Evolutionary conservation across 176 grass and related monocot genomes (phyloP), one percentile per base, ranked within the genome.

Genomic region (Zoysia pacifica): DNA sequence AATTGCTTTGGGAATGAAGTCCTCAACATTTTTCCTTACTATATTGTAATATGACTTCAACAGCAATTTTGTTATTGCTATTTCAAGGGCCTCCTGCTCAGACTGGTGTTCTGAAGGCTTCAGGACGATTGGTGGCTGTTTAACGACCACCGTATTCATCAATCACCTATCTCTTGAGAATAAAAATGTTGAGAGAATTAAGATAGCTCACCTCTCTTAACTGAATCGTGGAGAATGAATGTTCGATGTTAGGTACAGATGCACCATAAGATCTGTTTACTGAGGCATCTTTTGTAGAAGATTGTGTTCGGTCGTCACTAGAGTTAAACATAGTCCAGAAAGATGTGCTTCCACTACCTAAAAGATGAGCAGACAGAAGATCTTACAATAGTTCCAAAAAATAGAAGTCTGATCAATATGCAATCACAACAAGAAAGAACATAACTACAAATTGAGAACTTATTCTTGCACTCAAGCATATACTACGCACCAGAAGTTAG

Each of bases 41-140:
- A 99, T 99, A 87, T 99, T 90, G 86, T 95, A 99, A 82, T 99
- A 99, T 51, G 96, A 99, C 84, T 95, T 94, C 84, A 99, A 84
- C 74, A 99, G 84, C 76, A 99, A 82, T 77, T 99, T 99, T 84
- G 96, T 99, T 16, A 99, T 95, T 54, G 96, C 70, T 78, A 99
- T 95, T 86, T 99, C 96, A 78, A 99, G 86, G 42, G 86, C 84
- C 86, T 99, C 96, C 85, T 91, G 96, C 81, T 99, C 96, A 20
- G 96, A 95, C 54, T 94, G 96, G 69, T 84, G 83, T 61, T 99
- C 96, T 74, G 86, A 95, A 68, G 96, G 96, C 65, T 99, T 99
- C 74, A 99, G 69, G 73, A 93, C 61, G 8, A 89, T 42, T 28
- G 96, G 96, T 70, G 96, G 96, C 96, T 99, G 90, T 82, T 81